Percentiles rank a stretch among this genome's conserved stretches.
Conservation (phyloP, 2,329 filamentous ascomycete genomes). For the Aureobasidium mangrovei region DNA sequence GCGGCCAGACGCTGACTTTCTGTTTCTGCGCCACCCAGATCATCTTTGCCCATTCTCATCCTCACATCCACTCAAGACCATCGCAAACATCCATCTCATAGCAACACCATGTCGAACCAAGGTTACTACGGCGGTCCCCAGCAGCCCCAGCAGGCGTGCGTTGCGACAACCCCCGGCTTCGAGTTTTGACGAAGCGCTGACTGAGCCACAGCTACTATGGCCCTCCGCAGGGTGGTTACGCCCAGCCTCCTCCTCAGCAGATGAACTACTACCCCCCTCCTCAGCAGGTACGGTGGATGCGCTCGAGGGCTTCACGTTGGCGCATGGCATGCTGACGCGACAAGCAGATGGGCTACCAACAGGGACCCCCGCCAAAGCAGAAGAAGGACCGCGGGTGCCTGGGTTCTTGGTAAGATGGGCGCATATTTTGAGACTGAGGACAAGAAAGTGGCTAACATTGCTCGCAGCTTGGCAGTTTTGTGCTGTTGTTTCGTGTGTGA, state of each 20-base stretch:
- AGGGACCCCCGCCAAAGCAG: conserved; percentile 36
- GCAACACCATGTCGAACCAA: conserved; percentile 33
- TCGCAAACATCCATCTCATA: too few species aligned
- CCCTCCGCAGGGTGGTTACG: conserved; percentile 22
- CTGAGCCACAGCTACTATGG: conserved; percentile 23
- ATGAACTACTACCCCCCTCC: conserved; percentile 28
- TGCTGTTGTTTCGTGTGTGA: conserved; percentile 59
- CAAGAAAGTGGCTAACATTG: not conserved
- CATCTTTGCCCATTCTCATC: too few species aligned
- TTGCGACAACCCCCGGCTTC: conserved; percentile 16
- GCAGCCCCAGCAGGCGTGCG: conserved; percentile 33
- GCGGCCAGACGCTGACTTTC: too few species aligned
- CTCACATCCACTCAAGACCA: too few species aligned
- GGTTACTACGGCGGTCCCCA: conserved; percentile 33
- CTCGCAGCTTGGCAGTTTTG: conserved; percentile 38
- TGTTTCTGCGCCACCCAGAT: too few species aligned
- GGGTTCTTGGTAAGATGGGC: conserved; percentile 31
- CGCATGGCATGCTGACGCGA: not conserved
- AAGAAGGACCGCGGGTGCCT: conserved; percentile 44
- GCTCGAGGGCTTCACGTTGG: not conserved
- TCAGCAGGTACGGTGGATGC: conserved; percentile 18
- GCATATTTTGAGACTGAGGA: not conserved
- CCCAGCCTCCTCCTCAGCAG: conserved; percentile 24
- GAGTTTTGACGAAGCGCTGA: conserved; percentile 3
- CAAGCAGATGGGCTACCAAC: conserved; percentile 32